Evolutionary conservation across 164 flowering plant species (phyloP), one percentile per base, ranked within the genome.

Genomic region (Chimonanthus praecox): DNA sequence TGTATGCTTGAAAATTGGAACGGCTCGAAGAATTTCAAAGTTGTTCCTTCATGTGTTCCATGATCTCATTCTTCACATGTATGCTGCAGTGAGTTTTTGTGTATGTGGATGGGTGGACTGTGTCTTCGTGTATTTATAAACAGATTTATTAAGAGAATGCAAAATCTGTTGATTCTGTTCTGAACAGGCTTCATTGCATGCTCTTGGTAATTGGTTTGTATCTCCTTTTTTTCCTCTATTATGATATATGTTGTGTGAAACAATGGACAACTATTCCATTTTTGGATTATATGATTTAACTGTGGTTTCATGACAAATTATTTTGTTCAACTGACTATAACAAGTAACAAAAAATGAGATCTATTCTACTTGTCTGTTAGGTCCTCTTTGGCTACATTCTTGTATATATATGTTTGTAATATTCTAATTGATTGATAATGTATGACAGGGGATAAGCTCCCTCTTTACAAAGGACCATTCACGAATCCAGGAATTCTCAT

Each of bases 371-470:
- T n/a, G 5, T 63, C 33, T 5, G 44, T 21, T 18, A 4, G 11
- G 21, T 20, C 44, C 21, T 63, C 66, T 63, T 33, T 65, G 68
- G 47, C 48, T 66, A 7, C 45, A 7, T 44, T 66, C 48, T 7
- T 66, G 45, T 43, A 45, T 4, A 45, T 13, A 21, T 16, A 44
- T 4, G 47, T 0, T 49, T 20, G 61, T 69, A 7, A 46, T 54
- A 44, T 67, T 68, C 9, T 20, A n/a, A 63, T 33, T 44, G 7
- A 69, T 4, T 72, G 49, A 46, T 2, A 47, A 67, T 73, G 68
- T 15, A 33, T 72, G 44, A 20, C 84, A 87, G 93, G 90, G 64
- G 90, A 86, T 58, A 89, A 79, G 77, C 71, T 80, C 21, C 46
- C 73, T 76, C 67, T 82, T 76, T 77, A 71, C 48, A 86, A 69